Evolutionary conservation across 768 basidiomycete species (phyloP), one percentile per base, ranked within the genome.

Genomic region (Pleurotus salmoneostramineus): DNA sequence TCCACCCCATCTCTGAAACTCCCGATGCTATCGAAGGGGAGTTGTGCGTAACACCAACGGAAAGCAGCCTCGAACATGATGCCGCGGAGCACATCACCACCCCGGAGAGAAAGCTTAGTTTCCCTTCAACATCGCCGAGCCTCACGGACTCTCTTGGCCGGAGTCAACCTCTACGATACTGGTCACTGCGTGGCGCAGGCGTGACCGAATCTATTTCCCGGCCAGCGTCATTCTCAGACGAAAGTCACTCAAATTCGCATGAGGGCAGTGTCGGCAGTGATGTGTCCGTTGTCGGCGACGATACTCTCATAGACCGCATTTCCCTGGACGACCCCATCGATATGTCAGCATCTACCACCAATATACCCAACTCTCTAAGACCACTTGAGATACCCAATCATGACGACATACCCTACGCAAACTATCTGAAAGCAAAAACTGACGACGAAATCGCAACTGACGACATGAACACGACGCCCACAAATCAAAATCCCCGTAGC

Each of bases 211-310:
- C 48, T 5, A 71, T 63, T 34, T 12, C 27, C 44, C 15, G 44
- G 45, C 33, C 48, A 8, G 33, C 21, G 27, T 49, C 48, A 17
- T 15, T 32, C 27, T 49, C 48, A 2, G 15, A 6, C 10, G 33
- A 91, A 61, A 85, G 81, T 58, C 81, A 71, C 2, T 59, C 82
- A 40, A 73, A 82, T 15, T 77, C 84, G 51, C 66, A 62, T 15
- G 63, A 61, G n/a, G 76, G 74, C 1, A 83, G 80, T 42, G 66
- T 71, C 14, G 69, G 70, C 14, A 80, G 78, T 44, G 68, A 76
- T 3, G 56, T 70, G 17, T 81, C 83, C 17, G 55, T 70, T 5
- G 71, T 65, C n/a, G 74, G 69, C n/a, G 74, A 69, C 37, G 74
- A 70, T 58, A 81, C 79, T 6, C 66, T 80, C 3, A 66, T 68